These are phyloP conservation scores for Botrytis elliptica DNA, from an alignment of 2,329 filamentous ascomycete genomes.

Conservation along the genomic window DNA sequence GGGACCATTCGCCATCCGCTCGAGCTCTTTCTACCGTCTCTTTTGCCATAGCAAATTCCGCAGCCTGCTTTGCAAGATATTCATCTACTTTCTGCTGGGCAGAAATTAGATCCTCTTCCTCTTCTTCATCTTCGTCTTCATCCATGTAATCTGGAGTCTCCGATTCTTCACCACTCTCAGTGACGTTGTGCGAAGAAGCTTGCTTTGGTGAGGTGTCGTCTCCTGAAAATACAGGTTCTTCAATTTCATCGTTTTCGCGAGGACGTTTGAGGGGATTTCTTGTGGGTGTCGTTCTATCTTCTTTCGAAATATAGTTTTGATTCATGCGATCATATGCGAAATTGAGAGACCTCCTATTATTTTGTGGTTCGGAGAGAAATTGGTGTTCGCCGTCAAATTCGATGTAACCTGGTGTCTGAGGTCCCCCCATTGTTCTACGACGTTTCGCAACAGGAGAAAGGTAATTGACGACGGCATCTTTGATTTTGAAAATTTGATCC, in stretches of 20 bases:
- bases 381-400: slow-evolving; percentile 21
- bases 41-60: slow-evolving; percentile 29
- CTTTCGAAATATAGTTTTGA: slow-evolving; percentile 27
- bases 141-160: slow-evolving; percentile 5
- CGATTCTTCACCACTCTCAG: slow-evolving; percentile 8
- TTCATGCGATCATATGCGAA: slow-evolving; percentile 22
- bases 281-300: slow-evolving; percentile 21
- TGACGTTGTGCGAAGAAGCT: slow-evolving; percentile 24
- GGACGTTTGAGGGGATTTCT: slow-evolving; percentile 33
- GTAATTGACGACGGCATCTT: slow-evolving; percentile 34
- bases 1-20: slow-evolving; percentile 35
- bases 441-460: slow-evolving; percentile 37
- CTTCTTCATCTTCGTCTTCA: slow-evolving; percentile 20
- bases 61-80: slow-evolving; percentile 36
- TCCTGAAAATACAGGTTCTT: slow-evolving; percentile 18
- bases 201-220: slow-evolving; percentile 29
- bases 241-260: slow-evolving; percentile 30
- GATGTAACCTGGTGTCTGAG: slow-evolving; percentile 26
- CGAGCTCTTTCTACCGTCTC: slow-evolving; percentile 33
- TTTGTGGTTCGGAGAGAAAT: slow-evolving; percentile 29
- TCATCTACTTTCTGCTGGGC: slow-evolving; percentile 35
- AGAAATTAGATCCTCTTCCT: slow-evolving; percentile 24
- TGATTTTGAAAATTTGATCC: slow-evolving; percentile 35
- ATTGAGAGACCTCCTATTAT: slow-evolving; percentile 23
- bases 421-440: slow-evolving; percentile 35